phyloP scores from a whole-genome alignment of 176 grass and related monocot genomes.

The Carex myosuroides region DNA sequence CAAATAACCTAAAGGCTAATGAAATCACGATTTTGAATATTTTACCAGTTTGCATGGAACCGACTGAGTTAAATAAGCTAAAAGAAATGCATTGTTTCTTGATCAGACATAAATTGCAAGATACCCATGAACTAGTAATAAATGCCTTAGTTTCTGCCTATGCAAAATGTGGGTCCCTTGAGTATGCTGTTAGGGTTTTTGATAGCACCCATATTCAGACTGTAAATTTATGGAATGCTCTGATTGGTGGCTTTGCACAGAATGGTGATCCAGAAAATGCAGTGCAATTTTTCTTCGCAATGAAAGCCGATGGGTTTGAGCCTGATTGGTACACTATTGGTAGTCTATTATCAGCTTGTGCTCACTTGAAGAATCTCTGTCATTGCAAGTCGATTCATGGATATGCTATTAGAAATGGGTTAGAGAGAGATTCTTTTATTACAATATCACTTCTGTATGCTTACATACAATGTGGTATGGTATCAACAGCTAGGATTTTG shows the following conservation, averaged over 20 bases:
- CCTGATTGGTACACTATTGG: conserved; percentile 57
- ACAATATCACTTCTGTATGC: conserved; percentile 38
- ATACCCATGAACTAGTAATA: conserved; percentile 31
- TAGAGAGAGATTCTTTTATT: conserved; percentile 47
- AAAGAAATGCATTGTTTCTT: conserved; percentile 48
- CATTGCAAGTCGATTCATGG: conserved; percentile 44
- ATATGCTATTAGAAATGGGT: conserved; percentile 51
- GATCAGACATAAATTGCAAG: conserved; percentile 34
- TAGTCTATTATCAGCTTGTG: conserved; percentile 48
- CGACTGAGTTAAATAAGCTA: conserved; percentile 26
- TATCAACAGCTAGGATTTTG: conserved; percentile 16
- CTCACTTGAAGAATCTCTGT: conserved; percentile 25
- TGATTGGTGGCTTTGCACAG: conserved; percentile 43
- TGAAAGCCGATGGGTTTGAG: conserved; percentile 23
- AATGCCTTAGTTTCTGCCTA: conserved; percentile 58
- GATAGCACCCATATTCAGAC: conserved; percentile 24
- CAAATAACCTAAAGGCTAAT: conserved; percentile 22
- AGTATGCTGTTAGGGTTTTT: conserved; percentile 32
- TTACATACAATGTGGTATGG: conserved; percentile 36
- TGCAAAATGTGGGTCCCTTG: conserved; percentile 31
- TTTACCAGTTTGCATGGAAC: conserved; percentile 28
- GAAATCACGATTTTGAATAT: conserved; percentile 51
- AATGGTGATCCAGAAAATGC: conserved; percentile 25
- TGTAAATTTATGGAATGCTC: conserved; percentile 45
- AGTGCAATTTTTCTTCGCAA: conserved; percentile 37